Percentiles rank a stretch among this genome's conserved stretches.
Conservation (phyloP, 169 alveolate species). For the Theileria equi region DNA sequence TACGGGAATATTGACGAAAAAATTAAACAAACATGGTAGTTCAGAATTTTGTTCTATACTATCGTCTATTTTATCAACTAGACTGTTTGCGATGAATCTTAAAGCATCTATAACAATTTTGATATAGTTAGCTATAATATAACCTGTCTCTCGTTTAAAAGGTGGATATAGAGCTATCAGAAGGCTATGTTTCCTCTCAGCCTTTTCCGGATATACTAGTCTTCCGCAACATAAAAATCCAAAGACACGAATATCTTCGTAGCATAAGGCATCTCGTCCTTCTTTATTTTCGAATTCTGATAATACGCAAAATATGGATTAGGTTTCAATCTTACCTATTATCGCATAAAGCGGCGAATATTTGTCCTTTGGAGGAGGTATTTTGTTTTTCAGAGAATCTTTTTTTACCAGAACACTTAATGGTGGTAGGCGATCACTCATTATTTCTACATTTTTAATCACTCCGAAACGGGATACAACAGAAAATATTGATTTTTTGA, state of each 20-base stretch:
- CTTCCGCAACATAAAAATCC: constrained; percentile 55
- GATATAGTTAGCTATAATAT: not conserved
- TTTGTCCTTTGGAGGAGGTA: constrained; percentile 51
- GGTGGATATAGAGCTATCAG: constrained; percentile 55
- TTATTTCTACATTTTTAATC: constrained; percentile 17
- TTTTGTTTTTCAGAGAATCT: constrained; percentile 1
- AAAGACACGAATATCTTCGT: constrained; percentile 36
- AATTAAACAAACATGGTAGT: too few relatives aligned
- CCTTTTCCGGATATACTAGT: constrained; percentile 57
- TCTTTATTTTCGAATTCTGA: constrained; percentile 43
- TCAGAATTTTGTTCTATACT: not conserved
- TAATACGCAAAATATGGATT: not conserved
- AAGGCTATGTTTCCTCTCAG: constrained; percentile 49
- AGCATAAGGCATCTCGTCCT: constrained; percentile 37
- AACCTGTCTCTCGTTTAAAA: constrained; percentile 38
- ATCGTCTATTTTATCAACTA: constrained; percentile 20
- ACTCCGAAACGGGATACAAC: constrained; percentile 26
- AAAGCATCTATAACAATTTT: constrained; percentile 29
- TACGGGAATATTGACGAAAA: not conserved
- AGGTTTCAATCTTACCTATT: constrained; percentile 24
- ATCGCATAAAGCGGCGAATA: constrained; percentile 61
- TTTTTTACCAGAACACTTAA: constrained; percentile 32
- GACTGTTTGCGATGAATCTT: constrained; percentile 51
- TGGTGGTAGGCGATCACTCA: constrained; percentile 53
- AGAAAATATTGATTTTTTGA: constrained; percentile 7